Conservation (phyloP, 208 protist genomes). For the Trypanosoma boissoni region DNA sequence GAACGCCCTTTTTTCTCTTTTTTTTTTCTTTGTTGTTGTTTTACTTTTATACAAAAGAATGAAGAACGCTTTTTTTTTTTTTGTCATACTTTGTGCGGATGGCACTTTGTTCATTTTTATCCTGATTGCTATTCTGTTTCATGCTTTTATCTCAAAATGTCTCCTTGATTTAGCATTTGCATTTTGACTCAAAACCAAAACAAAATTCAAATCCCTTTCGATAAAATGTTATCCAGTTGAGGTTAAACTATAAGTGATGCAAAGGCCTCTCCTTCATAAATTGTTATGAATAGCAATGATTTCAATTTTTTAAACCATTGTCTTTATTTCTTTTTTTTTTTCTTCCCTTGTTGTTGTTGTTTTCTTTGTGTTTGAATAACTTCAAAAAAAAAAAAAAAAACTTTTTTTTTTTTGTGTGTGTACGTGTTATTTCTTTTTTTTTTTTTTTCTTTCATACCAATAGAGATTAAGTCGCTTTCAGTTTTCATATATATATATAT, state of each 20-base stretch:
- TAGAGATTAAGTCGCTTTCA: not conserved
- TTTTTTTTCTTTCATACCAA: conserved; percentile 13
- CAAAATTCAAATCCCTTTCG: not conserved
- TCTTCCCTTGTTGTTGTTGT: not conserved
- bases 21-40: not conserved
- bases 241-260: not conserved
- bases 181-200: not conserved
- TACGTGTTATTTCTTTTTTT: conserved; percentile 25
- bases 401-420: conserved; percentile 22
- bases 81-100: too few relatives aligned
- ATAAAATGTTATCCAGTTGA: not conserved
- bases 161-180: too few relatives aligned
- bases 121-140: conserved; percentile 10
- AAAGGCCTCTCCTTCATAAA: not conserved
- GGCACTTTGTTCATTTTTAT: conserved; percentile 15
- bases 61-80: conserved; percentile 16
- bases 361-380: not conserved
- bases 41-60: conserved; percentile 8
- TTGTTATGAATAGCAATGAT: not conserved
- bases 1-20: too few relatives aligned
- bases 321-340: conserved; percentile 19
- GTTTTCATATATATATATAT: not conserved
- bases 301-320: not conserved
- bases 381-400: not conserved
- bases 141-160: conserved; percentile 3